Evolutionary conservation across 1,284 basidiomycete species (phyloP), one percentile per base, ranked within the genome.

Genomic region (Papiliotrema laurentii): DNA sequence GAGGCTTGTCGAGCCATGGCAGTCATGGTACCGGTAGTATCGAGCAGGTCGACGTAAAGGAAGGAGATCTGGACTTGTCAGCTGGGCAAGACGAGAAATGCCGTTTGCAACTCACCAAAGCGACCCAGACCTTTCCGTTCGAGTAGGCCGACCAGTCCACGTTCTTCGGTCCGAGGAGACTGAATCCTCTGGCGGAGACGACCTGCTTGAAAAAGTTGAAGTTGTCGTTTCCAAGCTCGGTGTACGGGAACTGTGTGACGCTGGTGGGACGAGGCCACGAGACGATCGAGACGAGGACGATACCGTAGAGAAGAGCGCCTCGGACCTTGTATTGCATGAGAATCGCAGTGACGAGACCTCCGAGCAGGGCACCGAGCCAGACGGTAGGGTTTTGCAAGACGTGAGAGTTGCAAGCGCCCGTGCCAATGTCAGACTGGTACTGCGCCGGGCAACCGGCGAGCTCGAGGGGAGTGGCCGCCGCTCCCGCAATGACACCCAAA

Each of bases 1-100:
- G 87, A 87, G n/a, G 89, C 88, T 58, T 91, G 90, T 65, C 87
- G 88, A 44, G 89, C 86, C 89, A 93, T 92, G 37, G 89, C 85
- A 72, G 90, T 90, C 11, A 92, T 75, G 2, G 89, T 91, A 64
- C 88, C 86, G 42, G 78, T 82, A 24, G 76, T 79, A 54, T 80
- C 76, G 64, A 89, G 79, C 56, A 89, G 85, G 72, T 91, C 89
- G 64, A 92, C 88, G 69, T 92, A 93, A 47, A 92, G 82, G 81
- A 92, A 87, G 25, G 75, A 72, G 58, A 71, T 67, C 57, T 59
- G 41, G n/a, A 14, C 19, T 24, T 21, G 37, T 39, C 37, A 33
- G 43, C 10, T 5, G 10, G 4, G 43, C 27, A 18, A 21, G 9
- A 19, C 19, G 5, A 10, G 19, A 18, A 19, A 4, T 19, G 5